Evolutionary conservation across 169 alveolate species (phyloP).

Genomic region (Sarcocystis neurona): DNA sequence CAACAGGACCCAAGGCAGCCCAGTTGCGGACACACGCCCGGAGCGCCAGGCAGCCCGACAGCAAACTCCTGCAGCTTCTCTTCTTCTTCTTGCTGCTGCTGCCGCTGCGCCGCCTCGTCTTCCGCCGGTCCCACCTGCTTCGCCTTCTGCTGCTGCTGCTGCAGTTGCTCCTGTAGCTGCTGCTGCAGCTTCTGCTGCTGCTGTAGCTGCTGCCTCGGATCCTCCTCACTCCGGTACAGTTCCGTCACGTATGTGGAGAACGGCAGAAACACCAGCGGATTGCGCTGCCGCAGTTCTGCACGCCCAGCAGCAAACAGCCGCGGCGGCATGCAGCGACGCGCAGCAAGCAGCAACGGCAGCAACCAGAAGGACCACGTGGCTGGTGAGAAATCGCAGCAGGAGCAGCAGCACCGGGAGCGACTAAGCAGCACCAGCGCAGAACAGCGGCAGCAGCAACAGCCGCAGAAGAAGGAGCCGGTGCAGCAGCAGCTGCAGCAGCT

Average conservation of each 20-base stretch:
- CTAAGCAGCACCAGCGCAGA: no score
- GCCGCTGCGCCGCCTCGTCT: no score
- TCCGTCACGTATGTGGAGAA: slow-evolving; percentile 17
- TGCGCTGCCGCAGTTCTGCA: slow-evolving; percentile 25
- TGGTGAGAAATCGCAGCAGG: slow-evolving; percentile 20
- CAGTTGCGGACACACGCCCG: slow-evolving; percentile 32
- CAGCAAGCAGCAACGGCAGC: slow-evolving; percentile 26
- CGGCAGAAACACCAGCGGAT: slow-evolving; percentile 34
- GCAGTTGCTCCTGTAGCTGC: background rate
- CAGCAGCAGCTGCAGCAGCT: no score
- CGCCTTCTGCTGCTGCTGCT: slow-evolving; percentile 25
- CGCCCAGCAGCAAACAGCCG: no score
- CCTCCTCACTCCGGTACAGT: background rate
- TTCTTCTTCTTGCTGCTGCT: no score
- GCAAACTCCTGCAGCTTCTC: no score
- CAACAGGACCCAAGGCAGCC: slow-evolving; percentile 44
- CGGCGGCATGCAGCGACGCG: no score
- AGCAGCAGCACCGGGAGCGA: slow-evolving; percentile 13
- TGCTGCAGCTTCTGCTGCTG: background rate
- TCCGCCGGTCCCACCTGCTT: no score
- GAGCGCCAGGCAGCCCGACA: no score
- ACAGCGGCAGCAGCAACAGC: no score
- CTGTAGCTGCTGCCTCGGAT: slow-evolving; percentile 4
- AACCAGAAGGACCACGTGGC: background rate
- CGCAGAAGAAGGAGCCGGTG: no score